Evolutionary conservation across 1,284 basidiomycete species (phyloP).

Genomic region (Cystobasidium pallidum): DNA sequence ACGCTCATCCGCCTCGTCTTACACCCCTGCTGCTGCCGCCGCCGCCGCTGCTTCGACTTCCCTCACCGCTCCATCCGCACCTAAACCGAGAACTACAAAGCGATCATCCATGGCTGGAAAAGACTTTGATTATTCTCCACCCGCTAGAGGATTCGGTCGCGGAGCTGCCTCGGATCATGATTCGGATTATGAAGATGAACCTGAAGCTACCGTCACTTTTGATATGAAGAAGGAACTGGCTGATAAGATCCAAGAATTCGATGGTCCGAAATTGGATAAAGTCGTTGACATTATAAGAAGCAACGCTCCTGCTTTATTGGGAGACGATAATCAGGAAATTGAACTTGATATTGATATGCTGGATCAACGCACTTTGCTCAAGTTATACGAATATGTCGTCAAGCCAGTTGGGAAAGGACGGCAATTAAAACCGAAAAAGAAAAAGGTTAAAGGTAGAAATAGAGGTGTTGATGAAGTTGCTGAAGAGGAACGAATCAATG

Average conservation of each 20-base stretch:
- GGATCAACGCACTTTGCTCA: slow-evolving; percentile 77
- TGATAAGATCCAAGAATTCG: slow-evolving; percentile 70
- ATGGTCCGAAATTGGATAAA: slow-evolving; percentile 56
- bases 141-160: slow-evolving; percentile 24
- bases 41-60: slow-evolving; percentile 35
- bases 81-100: slow-evolving; percentile 42
- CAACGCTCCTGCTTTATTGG: slow-evolving; percentile 72
- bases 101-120: slow-evolving; percentile 36
- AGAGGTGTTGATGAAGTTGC: slow-evolving; percentile 80
- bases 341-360: slow-evolving; percentile 92
- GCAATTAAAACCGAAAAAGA: slow-evolving; percentile 47
- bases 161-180: slow-evolving; percentile 32
- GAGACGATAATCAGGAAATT: slow-evolving; percentile 85
- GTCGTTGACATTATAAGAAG: slow-evolving; percentile 78
- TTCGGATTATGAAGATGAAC: slow-evolving; percentile 34
- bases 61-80: slow-evolving; percentile 20
- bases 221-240: slow-evolving; percentile 96
- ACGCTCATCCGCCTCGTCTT: slow-evolving; percentile 21
- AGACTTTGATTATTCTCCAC: slow-evolving; percentile 39
- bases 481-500: slow-evolving; percentile 83
- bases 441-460: slow-evolving; percentile 59
- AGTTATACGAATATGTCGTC: slow-evolving; percentile 91
- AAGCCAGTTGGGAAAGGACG: slow-evolving; percentile 63
- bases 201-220: slow-evolving; percentile 68
- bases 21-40: slow-evolving; percentile 22